A percentile compares a stretch with the other conserved stretches of the same genome.
Conservation (phyloP, 495 filamentous ascomycete species). For the Penicillium lagena region DNA sequence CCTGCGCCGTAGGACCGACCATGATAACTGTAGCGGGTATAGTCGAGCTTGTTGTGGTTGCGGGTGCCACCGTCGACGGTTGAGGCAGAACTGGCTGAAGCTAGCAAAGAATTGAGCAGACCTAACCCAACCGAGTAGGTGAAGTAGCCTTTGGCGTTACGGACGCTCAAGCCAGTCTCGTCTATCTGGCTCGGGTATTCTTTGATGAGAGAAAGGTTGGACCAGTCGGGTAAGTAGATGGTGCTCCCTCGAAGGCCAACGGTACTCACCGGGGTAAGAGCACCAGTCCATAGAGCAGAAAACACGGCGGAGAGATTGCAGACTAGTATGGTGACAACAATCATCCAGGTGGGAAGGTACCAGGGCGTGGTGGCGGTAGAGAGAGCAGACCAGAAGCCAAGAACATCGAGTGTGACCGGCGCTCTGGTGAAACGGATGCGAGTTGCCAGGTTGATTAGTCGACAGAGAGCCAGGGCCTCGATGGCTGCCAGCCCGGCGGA, state of each 20-base stretch:
- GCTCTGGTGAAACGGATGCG: constrained; percentile 3
- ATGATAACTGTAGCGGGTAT: constrained; percentile 24
- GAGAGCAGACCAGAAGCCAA: constrained; percentile 12
- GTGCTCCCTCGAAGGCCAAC: constrained; percentile 1
- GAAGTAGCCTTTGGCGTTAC: constrained; percentile 20
- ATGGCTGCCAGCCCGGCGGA: constrained; percentile 3
- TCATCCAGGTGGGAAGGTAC: constrained; percentile 2
- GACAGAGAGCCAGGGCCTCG: constrained; percentile 4
- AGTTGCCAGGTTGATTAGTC: constrained; percentile 5
- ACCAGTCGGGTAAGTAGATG: constrained; percentile 17
- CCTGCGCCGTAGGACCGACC: constrained; percentile 30
- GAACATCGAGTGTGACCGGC: constrained; percentile 5
- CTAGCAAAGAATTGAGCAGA: constrained; percentile 17
- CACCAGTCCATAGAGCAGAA: constrained; percentile 29
- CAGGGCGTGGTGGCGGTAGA: constrained; percentile 1
- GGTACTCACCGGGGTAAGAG: constrained; percentile 20
- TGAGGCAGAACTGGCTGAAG: constrained; percentile 16
- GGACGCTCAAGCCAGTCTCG: constrained; percentile 6
- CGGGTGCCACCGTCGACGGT: constrained; percentile 5
- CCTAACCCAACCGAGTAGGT: constrained; percentile 18
- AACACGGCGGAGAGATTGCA: constrained; percentile 12
- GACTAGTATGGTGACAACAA: constrained; percentile 12
- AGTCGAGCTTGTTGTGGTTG: constrained; percentile 24
- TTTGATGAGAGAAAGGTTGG: constrained; percentile 13
- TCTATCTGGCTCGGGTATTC: constrained; percentile 11